phyloP scores from a whole-genome alignment of 768 basidiomycete genomes.

The Mycena metata region DNA sequence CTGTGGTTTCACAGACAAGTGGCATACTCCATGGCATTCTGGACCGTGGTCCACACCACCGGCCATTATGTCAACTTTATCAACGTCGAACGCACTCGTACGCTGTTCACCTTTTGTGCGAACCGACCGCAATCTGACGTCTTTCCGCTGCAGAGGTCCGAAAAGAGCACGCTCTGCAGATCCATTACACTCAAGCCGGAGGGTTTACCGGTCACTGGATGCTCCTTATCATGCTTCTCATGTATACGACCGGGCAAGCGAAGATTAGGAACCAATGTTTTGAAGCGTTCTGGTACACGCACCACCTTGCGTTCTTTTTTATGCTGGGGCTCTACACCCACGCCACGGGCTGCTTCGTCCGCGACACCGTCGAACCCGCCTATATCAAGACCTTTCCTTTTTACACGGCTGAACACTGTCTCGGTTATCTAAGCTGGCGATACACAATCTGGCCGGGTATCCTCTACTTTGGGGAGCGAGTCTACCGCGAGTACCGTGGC shows the following conservation, averaged over 20 bases:
- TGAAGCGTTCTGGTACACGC: constrained; percentile 98
- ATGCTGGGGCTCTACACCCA: constrained; percentile 92
- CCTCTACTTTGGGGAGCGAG: constrained; percentile 88
- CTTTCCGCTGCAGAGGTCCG: constrained; percentile 80
- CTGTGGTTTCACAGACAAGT: constrained; percentile 97
- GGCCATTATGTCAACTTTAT: constrained; percentile 95
- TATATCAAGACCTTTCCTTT: constrained; percentile 83
- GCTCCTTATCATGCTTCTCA: constrained; percentile 93
- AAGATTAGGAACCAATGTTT: constrained; percentile 92
- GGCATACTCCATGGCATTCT: constrained; percentile 95
- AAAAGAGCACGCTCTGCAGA: constrained; percentile 78
- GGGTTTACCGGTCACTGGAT: constrained; percentile 96
- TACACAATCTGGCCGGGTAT: constrained; percentile 95
- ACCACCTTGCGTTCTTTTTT: constrained; percentile 95
- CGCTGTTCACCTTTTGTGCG: constrained; percentile 45
- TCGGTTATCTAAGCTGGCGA: constrained; percentile 93
- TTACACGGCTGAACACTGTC: constrained; percentile 85
- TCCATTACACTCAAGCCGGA: constrained; percentile 90
- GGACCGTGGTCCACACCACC: constrained; percentile 92
- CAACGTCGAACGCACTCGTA: constrained; percentile 89
- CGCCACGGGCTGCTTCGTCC: constrained; percentile 95
- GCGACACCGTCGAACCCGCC: constrained; percentile 80
- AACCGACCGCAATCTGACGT: neutral
- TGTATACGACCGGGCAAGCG: constrained; percentile 92
- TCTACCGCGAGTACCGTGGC: constrained; percentile 87